Percentiles rank a stretch among this genome's conserved stretches.
These are phyloP conservation scores for Protomyces inouyei DNA, from an alignment of 1,139 yeast genomes.

Conservation along the genomic window DNA sequence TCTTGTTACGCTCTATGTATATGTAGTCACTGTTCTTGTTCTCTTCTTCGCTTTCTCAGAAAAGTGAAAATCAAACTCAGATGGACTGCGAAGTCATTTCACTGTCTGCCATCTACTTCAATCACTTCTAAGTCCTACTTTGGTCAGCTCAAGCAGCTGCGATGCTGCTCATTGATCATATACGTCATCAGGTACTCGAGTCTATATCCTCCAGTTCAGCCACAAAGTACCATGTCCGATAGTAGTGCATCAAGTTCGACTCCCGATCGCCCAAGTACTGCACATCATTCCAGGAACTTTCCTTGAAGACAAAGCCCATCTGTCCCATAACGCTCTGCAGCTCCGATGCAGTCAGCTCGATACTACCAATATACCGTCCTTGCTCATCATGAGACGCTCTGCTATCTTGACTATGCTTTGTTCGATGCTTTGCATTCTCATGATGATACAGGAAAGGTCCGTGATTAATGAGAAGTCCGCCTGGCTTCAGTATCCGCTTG, in stretches of 20 bases:
- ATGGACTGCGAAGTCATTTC: neutral
- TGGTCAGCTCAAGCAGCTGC: too few species aligned
- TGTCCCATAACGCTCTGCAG: constrained; percentile 44
- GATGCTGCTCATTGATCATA: neutral
- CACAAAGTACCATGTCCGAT: constrained; percentile 71
- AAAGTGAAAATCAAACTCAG: neutral
- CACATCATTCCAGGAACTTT: too few species aligned
- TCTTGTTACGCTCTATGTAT: neutral
- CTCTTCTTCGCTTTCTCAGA: neutral
- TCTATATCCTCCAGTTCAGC: constrained; percentile 6
- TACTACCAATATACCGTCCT: constrained; percentile 46
- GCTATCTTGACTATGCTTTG: neutral
- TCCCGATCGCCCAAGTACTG: too few species aligned
- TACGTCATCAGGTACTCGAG: neutral
- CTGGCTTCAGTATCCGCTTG: constrained; percentile 48
- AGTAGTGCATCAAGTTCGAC: constrained; percentile 42
- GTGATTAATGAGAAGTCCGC: constrained; percentile 73
- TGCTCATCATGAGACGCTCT: constrained; percentile 35
- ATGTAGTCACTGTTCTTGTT: neutral
- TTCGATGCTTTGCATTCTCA: constrained; percentile 48
- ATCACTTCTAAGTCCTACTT: too few species aligned
- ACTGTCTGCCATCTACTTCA: too few species aligned
- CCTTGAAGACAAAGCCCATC: constrained; percentile 48
- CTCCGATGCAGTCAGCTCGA: constrained; percentile 64
- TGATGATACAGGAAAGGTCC: constrained; percentile 88